Base-by-base conservation (phyloP, 1,139 yeast genomes). In the Suhomyces chickasaworum region DNA sequence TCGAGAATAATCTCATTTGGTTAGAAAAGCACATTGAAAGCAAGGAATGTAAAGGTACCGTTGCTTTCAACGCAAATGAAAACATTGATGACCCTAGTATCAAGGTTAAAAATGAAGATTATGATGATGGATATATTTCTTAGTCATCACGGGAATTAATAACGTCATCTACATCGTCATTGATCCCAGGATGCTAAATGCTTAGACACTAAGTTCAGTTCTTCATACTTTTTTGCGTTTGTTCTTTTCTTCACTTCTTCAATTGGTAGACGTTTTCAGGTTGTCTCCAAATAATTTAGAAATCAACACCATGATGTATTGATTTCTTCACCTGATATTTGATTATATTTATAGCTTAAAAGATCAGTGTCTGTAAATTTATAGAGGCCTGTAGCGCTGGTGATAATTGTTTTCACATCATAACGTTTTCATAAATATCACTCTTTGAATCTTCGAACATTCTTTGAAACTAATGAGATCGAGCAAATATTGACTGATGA, bases 1-100 rank as follows among this genome's bases (percentile, higher is more conserved):
- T 78, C 52, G 68, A 69, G 37, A 74, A 69, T 51, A 79, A 79
- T 55, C 55, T 64, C 34, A 69, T 68, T 29, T 80, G 85, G 85
- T 63, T 80, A 38, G 77, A 69, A 43, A 61, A 61, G 22, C 85
- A 80, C 59, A 75, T 80, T 45, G 78, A 73, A 53, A 64, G 65
- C 12, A 75, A 75, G 37, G 59, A 63, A 36, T 80, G 84, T 63
- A 66, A 66, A 36, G 78, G 77, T 13, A 67, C 74, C 47, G 75
- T 73, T 37, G 43, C 50, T 31, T 44, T 37, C 44, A 45, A 21
- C 30, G 27, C 35, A 38, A 42, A 39, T n/a, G 18, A 32, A 18
- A 47, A 21, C 27, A 27, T 18, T 33, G 36, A 30, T 16, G 30
- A 13, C 32, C 15, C 33, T 12, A 15, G 35, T 7, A 22, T 16